These are phyloP conservation scores for Scutellaria baicalensis DNA, from an alignment of 257 asterid species.

Conservation along the genomic window DNA sequence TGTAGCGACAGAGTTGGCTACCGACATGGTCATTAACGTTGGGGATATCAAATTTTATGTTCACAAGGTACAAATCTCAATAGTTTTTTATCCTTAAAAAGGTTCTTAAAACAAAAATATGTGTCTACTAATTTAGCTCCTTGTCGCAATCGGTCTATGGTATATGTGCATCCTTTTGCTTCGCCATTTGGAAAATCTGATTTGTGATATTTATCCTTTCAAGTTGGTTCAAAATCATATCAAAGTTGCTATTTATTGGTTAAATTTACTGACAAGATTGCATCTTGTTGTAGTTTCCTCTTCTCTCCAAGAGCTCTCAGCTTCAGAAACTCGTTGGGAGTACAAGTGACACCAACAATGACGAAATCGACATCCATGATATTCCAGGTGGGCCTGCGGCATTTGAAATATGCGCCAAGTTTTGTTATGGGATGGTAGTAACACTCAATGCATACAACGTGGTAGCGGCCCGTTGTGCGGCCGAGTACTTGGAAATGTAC, in stretches of 20 bases:
- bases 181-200: not conserved
- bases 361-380: constrained; percentile 53
- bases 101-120: not conserved
- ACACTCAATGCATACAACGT: constrained; percentile 83
- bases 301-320: constrained; percentile 65
- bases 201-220: not conserved
- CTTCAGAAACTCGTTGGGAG: constrained; percentile 54
- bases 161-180: not conserved
- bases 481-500: constrained; percentile 78
- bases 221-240: not conserved
- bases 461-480: constrained; percentile 80
- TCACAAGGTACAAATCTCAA: constrained; percentile 30
- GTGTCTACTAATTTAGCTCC: not conserved
- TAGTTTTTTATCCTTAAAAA: not conserved
- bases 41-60: constrained; percentile 45
- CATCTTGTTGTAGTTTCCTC: constrained; percentile 58
- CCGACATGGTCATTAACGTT: constrained; percentile 32
- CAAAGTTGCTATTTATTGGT: not conserved
- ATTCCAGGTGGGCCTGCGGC: constrained; percentile 89
- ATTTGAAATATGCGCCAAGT: constrained; percentile 78
- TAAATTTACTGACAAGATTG: not conserved
- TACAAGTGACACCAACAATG: constrained; percentile 29
- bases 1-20: constrained; percentile 44
- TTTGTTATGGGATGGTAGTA: constrained; percentile 80
- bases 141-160: not conserved